Evolutionary conservation across 2,329 filamentous ascomycete genomes (phyloP).

Genomic region (Aspergillus nomiae): DNA sequence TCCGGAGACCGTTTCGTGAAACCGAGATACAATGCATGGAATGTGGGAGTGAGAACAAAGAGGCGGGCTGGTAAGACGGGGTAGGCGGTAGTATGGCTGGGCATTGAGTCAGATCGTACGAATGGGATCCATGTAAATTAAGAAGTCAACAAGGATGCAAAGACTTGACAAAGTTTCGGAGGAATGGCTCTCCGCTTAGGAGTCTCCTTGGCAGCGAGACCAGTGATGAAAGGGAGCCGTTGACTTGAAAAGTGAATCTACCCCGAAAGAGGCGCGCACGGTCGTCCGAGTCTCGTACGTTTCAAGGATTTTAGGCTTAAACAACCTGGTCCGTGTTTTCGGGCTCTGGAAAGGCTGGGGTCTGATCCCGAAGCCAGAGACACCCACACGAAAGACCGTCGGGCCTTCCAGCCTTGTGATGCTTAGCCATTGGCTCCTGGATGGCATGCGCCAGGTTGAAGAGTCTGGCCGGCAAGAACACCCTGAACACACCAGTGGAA

Average conservation of each 20-base stretch:
- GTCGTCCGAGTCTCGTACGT: conserved; percentile 5
- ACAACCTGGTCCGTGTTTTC: conserved; percentile 8
- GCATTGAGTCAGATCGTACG: background rate
- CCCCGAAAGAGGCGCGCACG: conserved; percentile 7
- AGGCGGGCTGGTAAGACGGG: conserved; percentile 1
- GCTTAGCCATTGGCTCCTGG: background rate
- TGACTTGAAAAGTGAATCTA: conserved; percentile 10
- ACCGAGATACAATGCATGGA: conserved; percentile 20
- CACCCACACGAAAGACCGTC: conserved; percentile 7
- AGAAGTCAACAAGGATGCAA: background rate
- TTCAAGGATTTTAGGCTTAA: background rate
- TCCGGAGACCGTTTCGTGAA: conserved; percentile 26
- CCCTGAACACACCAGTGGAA: conserved; percentile 7
- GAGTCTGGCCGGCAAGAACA: background rate
- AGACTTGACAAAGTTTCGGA: conserved; percentile 3
- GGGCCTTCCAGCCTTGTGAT: conserved; percentile 5
- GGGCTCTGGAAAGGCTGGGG: conserved; percentile 2
- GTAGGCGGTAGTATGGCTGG: background rate
- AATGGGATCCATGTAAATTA: conserved; percentile 3
- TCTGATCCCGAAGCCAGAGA: background rate
- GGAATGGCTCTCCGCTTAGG: background rate
- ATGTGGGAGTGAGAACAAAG: conserved; percentile 15
- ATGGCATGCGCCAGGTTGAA: conserved; percentile 5
- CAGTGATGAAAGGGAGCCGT: conserved; percentile 9
- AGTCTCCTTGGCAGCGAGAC: conserved; percentile 1